Percentiles rank a stretch among this genome's conserved stretches.
Conservation (phyloP, 129 eudicot genomes). For the Deinandra increscens region DNA sequence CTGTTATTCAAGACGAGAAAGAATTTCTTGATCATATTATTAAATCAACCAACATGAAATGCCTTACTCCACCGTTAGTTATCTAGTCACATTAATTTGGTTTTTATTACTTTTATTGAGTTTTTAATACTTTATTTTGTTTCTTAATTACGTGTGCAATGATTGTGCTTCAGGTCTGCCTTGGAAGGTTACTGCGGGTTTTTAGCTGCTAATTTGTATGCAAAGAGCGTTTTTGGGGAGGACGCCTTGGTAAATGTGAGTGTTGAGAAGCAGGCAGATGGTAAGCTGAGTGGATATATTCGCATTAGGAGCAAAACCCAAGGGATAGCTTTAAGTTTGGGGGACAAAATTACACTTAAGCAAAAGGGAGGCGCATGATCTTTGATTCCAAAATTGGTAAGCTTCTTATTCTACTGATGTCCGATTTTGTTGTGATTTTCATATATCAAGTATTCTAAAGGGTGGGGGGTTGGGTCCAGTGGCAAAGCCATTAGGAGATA, state of each 20-base stretch:
- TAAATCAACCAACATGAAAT: conserved; percentile 91
- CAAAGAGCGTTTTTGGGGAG: conserved; percentile 97
- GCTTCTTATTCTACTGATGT: conserved; percentile 2
- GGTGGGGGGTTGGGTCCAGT: too few relatives aligned
- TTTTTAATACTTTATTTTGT: background rate
- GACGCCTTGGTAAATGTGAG: conserved; percentile 96
- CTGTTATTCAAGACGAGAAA: conserved; percentile 80
- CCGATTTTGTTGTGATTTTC: background rate
- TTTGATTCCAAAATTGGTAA: conserved; percentile 42
- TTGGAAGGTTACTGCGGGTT: conserved; percentile 93
- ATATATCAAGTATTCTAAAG: background rate
- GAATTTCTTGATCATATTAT: conserved; percentile 87
- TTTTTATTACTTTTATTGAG: background rate
- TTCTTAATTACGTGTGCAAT: background rate
- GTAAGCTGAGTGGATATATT: conserved; percentile 87
- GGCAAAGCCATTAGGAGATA: too few relatives aligned
- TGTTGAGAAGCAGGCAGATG: conserved; percentile 81
- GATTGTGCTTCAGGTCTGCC: conserved; percentile 62
- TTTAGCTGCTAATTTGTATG: conserved; percentile 90
- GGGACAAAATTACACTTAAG: conserved; percentile 98
- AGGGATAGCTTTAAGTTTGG: conserved; percentile 93
- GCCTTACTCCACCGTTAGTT: conserved; percentile 83
- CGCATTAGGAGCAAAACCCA: conserved; percentile 98
- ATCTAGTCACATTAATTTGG: background rate
- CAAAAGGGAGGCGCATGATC: conserved; percentile 87